A percentile compares a stretch with the other conserved stretches of the same genome.
Evolutionary conservation across 176 grass and related monocot species (phyloP).

Genomic region (Puccinellia tenuiflora): DNA sequence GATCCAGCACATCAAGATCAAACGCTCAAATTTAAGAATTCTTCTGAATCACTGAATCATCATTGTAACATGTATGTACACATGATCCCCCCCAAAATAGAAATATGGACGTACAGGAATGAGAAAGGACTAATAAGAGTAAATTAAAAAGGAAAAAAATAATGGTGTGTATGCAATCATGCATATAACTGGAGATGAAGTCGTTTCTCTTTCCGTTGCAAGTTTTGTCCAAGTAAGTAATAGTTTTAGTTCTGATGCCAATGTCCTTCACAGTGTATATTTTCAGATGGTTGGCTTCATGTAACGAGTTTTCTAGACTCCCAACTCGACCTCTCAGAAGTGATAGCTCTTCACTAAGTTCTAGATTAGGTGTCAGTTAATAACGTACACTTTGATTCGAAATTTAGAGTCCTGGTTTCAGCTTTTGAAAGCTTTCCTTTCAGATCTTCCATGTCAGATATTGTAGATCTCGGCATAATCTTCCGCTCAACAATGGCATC

Average conservation of each 20-base stretch:
- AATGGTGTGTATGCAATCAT: neutral
- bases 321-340: slow-evolving; percentile 64
- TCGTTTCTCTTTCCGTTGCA: slow-evolving; percentile 73
- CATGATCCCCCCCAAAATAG: too few relatives aligned
- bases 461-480: slow-evolving; percentile 55
- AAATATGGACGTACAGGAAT: slow-evolving; percentile 17
- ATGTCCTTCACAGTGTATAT: slow-evolving; percentile 61
- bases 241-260: slow-evolving; percentile 65
- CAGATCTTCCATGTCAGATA: slow-evolving; percentile 86
- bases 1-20: too few relatives aligned
- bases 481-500: slow-evolving; percentile 77
- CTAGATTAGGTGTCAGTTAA: slow-evolving; percentile 81
- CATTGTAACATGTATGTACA: too few relatives aligned
- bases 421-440: slow-evolving; percentile 74
- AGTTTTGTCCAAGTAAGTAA: slow-evolving; percentile 74
- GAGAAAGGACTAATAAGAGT: neutral
- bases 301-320: slow-evolving; percentile 53
- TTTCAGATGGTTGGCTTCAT: slow-evolving; percentile 67
- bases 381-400: slow-evolving; percentile 64
- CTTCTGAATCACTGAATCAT: too few relatives aligned
- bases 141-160: neutral
- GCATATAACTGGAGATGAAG: slow-evolving; percentile 67
- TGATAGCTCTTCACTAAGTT: slow-evolving; percentile 74
- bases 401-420: slow-evolving; percentile 67
- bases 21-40: too few relatives aligned